Evolutionary conservation across 108 stramenopile species (phyloP).

Genomic region (Cyclotella atomus): DNA sequence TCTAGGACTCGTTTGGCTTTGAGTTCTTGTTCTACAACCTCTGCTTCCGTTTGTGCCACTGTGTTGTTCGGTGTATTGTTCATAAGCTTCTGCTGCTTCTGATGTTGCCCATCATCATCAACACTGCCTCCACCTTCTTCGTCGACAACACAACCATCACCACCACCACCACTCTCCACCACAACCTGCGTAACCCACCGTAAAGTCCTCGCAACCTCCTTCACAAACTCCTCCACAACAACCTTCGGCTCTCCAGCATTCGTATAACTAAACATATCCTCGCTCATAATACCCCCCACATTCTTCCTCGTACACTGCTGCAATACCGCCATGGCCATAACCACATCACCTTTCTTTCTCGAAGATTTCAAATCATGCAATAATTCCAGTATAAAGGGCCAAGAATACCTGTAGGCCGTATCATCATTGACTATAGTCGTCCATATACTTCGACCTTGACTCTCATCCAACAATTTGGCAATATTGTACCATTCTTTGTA

Average conservation of each 20-base stretch:
- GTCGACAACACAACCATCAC: too few relatives aligned
- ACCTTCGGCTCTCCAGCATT: slow-evolving; percentile 86
- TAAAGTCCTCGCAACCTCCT: slow-evolving; percentile 74
- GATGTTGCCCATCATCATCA: too few relatives aligned
- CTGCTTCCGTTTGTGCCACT: slow-evolving; percentile 11
- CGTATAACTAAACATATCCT: slow-evolving; percentile 79
- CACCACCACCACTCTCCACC: neutral
- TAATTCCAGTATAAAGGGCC: slow-evolving; percentile 78
- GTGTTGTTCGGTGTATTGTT: too few relatives aligned
- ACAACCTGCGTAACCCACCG: slow-evolving; percentile 74
- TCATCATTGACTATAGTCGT: slow-evolving; percentile 55
- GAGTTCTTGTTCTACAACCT: slow-evolving; percentile 1
- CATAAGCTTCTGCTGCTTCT: too few relatives aligned
- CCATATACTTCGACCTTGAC: slow-evolving; percentile 80
- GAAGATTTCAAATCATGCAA: slow-evolving; percentile 68
- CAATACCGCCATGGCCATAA: slow-evolving; percentile 74
- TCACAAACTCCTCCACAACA: slow-evolving; percentile 77
- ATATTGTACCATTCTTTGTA: slow-evolving; percentile 80
- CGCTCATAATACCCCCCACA: slow-evolving; percentile 91
- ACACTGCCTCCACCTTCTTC: neutral
- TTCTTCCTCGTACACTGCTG: slow-evolving; percentile 91
- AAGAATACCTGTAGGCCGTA: slow-evolving; percentile 76
- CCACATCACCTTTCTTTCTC: slow-evolving; percentile 52
- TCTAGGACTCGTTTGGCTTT: slow-evolving; percentile 13
- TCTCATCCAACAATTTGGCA: slow-evolving; percentile 71